Evolutionary conservation across 495 filamentous ascomycete species (phyloP).

Genomic region (Penicillium salamii): DNA sequence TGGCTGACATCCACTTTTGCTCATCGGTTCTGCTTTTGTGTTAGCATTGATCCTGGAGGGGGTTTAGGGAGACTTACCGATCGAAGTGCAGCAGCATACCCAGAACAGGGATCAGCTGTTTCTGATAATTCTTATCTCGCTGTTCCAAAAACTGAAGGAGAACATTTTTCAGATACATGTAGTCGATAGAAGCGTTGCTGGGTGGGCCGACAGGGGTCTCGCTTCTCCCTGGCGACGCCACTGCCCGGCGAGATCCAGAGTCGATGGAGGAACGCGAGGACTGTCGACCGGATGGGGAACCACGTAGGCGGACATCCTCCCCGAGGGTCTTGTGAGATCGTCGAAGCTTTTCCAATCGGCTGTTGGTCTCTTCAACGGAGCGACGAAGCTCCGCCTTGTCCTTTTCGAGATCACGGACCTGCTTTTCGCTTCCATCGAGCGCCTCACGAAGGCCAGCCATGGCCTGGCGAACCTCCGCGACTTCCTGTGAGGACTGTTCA

Average conservation of each 20-base stretch:
- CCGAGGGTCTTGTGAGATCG: slow-evolving; percentile 61
- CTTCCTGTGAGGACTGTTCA: slow-evolving; percentile 66
- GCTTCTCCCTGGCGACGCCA: slow-evolving; percentile 38
- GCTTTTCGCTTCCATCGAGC: slow-evolving; percentile 82
- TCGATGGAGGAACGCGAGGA: slow-evolving; percentile 66
- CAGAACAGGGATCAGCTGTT: slow-evolving; percentile 87
- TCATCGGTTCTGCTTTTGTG: slow-evolving; percentile 64
- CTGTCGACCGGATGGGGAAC: slow-evolving; percentile 42
- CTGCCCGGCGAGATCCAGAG: slow-evolving; percentile 49
- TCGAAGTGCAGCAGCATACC: slow-evolving; percentile 92
- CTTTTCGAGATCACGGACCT: slow-evolving; percentile 75
- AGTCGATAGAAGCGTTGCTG: slow-evolving; percentile 52
- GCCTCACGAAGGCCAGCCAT: slow-evolving; percentile 76
- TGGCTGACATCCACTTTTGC: slow-evolving; percentile 85
- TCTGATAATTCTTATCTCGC: slow-evolving; percentile 85
- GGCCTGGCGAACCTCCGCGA: slow-evolving; percentile 68
- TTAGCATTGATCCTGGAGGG: slow-evolving; percentile 6
- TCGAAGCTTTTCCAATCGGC: slow-evolving; percentile 73
- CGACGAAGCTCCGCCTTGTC: slow-evolving; percentile 73
- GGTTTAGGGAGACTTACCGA: slow-evolving; percentile 56
- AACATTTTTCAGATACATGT: slow-evolving; percentile 92
- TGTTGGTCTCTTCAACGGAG: slow-evolving; percentile 72
- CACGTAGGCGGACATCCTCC: slow-evolving; percentile 39
- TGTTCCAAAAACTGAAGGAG: slow-evolving; percentile 93
- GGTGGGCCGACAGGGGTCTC: slow-evolving; percentile 36